Evolutionary conservation across 441 rosid genomes (phyloP).

Genomic region (Daphne laureola): DNA sequence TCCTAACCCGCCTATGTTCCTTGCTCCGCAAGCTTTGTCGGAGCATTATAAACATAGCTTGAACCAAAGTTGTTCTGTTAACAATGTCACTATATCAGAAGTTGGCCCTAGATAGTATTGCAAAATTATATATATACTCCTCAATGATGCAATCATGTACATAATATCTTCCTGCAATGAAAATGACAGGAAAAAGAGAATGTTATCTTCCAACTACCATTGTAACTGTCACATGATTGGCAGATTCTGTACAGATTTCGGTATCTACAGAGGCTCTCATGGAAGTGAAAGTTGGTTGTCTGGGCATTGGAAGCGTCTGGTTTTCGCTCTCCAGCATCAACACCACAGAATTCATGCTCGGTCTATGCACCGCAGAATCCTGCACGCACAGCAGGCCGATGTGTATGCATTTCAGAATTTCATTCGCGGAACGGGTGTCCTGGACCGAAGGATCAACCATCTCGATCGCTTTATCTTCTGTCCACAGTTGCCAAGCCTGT

Average conservation of each 20-base stretch:
- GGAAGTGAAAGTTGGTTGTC: slow-evolving; percentile 32
- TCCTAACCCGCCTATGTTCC: slow-evolving; percentile 7
- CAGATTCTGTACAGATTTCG: slow-evolving; percentile 19
- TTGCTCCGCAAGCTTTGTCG: not conserved
- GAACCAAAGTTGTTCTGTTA: slow-evolving; percentile 4
- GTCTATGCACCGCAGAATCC: slow-evolving; percentile 35
- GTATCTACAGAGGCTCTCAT: slow-evolving; percentile 34
- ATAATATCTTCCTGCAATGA: too few species aligned
- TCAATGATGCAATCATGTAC: too few species aligned
- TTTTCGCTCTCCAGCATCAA: slow-evolving; percentile 33
- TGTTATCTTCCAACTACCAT: slow-evolving; percentile 33
- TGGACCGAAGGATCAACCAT: slow-evolving; percentile 33
- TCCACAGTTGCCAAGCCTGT: slow-evolving; percentile 48
- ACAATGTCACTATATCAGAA: slow-evolving; percentile 15
- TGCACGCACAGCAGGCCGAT: slow-evolving; percentile 48
- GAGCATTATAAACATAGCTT: slow-evolving; percentile 4
- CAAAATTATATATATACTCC: too few species aligned
- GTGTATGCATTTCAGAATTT: slow-evolving; percentile 37
- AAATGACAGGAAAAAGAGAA: too few species aligned
- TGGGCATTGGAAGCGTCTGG: slow-evolving; percentile 22
- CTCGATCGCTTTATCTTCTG: slow-evolving; percentile 27
- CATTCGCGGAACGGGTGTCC: slow-evolving; percentile 9
- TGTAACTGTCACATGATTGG: slow-evolving; percentile 36
- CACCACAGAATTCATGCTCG: slow-evolving; percentile 32
- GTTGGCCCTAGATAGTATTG: slow-evolving; percentile 14